Percentiles rank a stretch among this genome's conserved stretches.
phyloP scores from a whole-genome alignment of 805 yeast genomes.

The Teunomyces cretensis region DNA sequence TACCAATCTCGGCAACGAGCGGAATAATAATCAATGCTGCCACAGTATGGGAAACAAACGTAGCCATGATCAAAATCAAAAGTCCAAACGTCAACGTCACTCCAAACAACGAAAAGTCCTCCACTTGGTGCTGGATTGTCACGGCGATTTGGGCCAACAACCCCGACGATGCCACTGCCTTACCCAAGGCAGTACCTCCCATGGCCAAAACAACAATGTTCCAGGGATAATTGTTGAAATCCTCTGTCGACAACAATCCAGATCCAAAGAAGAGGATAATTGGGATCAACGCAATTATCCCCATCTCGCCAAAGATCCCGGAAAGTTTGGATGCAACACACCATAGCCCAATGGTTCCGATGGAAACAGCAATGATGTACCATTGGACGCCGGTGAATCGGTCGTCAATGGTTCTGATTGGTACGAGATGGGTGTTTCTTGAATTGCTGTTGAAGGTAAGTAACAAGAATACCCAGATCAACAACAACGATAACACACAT shows the following conservation, averaged over 20 bases:
- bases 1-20: constrained; percentile 42
- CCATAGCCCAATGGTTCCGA: constrained; percentile 81
- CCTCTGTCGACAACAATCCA: constrained; percentile 82
- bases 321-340: constrained; percentile 78
- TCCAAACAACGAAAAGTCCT: constrained; percentile 66
- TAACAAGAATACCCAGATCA: constrained; percentile 52
- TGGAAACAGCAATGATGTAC: constrained; percentile 67
- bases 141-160: constrained; percentile 75
- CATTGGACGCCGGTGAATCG: constrained; percentile 71
- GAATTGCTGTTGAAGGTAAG: constrained; percentile 53
- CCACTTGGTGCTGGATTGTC: constrained; percentile 63
- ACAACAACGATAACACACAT: constrained; percentile 38
- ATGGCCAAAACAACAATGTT: constrained; percentile 91
- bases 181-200: constrained; percentile 97
- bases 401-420: constrained; percentile 60
- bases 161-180: constrained; percentile 92
- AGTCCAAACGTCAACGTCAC: constrained; percentile 66
- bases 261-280: constrained; percentile 90
- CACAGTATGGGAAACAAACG: constrained; percentile 46
- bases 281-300: constrained; percentile 90
- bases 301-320: constrained; percentile 87
- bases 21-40: constrained; percentile 45
- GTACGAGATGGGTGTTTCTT: constrained; percentile 49
- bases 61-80: constrained; percentile 40
- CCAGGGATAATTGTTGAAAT: constrained; percentile 95